Percentiles rank a stretch among this genome's conserved stretches.
These are phyloP conservation scores for Suillus paluster DNA, from an alignment of 768 basidiomycete species.

Conservation along the genomic window DNA sequence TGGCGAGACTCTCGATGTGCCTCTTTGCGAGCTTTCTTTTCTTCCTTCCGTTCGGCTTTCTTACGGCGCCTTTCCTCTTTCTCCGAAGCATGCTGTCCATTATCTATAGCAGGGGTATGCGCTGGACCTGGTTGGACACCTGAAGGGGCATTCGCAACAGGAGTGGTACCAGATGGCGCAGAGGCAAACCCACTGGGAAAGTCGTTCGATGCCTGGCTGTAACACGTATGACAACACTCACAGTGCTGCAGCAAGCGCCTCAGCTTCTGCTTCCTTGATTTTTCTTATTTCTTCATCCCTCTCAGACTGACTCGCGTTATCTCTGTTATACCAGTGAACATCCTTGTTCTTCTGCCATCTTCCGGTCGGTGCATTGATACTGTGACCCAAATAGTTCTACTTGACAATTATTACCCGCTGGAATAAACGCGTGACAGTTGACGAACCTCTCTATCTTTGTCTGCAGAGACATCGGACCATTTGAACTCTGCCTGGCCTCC, in stretches of 20 bases:
- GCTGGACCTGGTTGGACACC: slow-evolving; percentile 19
- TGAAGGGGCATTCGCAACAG: slow-evolving; percentile 22
- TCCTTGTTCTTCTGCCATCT: slow-evolving; percentile 99
- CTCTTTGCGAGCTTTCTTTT: slow-evolving; percentile 61
- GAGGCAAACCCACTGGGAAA: slow-evolving; percentile 71
- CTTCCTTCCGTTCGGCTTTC: slow-evolving; percentile 62
- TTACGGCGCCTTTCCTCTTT: slow-evolving; percentile 56
- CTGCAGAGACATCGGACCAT: slow-evolving; percentile 88
- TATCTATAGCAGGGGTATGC: slow-evolving; percentile 30
- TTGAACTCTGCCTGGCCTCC: slow-evolving; percentile 93
- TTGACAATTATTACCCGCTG: slow-evolving; percentile 4
- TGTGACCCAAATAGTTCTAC: slow-evolving; percentile 94
- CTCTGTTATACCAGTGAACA: slow-evolving; percentile 92
- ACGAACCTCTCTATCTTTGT: slow-evolving; percentile 89
- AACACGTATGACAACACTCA: slow-evolving; percentile 38
- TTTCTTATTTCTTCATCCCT: slow-evolving; percentile 74
- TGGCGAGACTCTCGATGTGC: slow-evolving; percentile 43
- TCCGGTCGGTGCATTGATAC: slow-evolving; percentile 92
- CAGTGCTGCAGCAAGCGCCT: slow-evolving; percentile 84
- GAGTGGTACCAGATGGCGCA: slow-evolving; percentile 40
- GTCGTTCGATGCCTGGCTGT: neutral
- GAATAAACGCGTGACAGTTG: neutral
- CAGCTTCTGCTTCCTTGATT: slow-evolving; percentile 88
- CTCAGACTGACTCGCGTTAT: slow-evolving; percentile 49
- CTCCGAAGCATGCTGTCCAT: slow-evolving; percentile 36